These are phyloP conservation scores for Moesziomyces sp. DNA, from an alignment of 1,284 basidiomycete genomes.

Conservation along the genomic window DNA sequence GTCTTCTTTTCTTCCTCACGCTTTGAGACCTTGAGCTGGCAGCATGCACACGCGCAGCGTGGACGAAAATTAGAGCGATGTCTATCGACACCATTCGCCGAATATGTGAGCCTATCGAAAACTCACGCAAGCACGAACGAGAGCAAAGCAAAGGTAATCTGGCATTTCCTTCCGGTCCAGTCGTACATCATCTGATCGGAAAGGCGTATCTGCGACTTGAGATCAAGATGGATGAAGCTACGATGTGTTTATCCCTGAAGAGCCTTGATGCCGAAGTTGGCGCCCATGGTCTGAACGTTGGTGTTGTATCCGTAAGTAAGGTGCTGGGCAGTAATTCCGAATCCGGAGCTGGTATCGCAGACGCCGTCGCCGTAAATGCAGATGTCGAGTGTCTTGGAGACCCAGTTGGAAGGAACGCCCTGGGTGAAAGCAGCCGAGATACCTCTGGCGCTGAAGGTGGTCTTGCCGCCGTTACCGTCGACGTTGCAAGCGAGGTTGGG, in stretches of 20 bases:
- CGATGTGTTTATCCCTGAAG: constrained; percentile 8
- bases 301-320: constrained; percentile 47
- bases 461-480: constrained; percentile 57
- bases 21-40: no score
- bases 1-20: no score
- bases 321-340: constrained; percentile 58
- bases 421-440: constrained; percentile 14
- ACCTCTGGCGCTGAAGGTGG: constrained; percentile 48
- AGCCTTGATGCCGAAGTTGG: constrained; percentile 46
- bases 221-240: neutral
- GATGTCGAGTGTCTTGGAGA: constrained; percentile 62
- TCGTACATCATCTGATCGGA: no score
- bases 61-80: no score
- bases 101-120: no score
- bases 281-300: constrained; percentile 50
- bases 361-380: constrained; percentile 64
- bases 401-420: constrained; percentile 53
- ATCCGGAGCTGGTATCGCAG: constrained; percentile 52
- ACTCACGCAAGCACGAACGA: no score
- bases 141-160: no score
- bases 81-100: no score
- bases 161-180: no score
- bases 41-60: no score
- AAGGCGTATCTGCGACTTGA: neutral
- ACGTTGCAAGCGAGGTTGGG: constrained; percentile 62